A percentile compares a stretch with the other conserved stretches of the same genome.
Evolutionary conservation across 108 stramenopile genomes (phyloP).

Genomic region (Nitzschia inconspicua): DNA sequence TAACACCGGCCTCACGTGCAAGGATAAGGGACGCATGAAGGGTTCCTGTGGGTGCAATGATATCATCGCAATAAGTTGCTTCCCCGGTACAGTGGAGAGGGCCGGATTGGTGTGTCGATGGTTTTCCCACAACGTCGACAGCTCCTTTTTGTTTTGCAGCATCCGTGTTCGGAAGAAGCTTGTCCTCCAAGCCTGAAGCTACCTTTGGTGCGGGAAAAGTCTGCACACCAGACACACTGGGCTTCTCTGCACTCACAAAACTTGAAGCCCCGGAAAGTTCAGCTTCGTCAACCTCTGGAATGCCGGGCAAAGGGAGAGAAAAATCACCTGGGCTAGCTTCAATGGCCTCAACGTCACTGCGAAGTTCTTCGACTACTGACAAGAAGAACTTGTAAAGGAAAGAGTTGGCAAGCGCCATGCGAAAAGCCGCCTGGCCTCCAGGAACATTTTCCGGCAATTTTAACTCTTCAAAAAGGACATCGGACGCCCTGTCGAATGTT

Average conservation of each 20-base stretch:
- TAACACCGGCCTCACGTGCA: conserved; percentile 59
- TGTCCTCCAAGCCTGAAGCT: conserved; percentile 62
- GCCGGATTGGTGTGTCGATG: conserved; percentile 76
- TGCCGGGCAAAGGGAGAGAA: conserved; percentile 30
- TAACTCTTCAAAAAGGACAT: conserved; percentile 70
- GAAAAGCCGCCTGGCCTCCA: conserved; percentile 91
- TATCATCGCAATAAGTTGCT: conserved; percentile 89
- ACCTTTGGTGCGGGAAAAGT: conserved; percentile 72
- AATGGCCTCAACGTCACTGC: conserved; percentile 41
- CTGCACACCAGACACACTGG: conserved; percentile 72
- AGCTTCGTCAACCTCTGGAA: conserved; percentile 36
- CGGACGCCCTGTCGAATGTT: conserved; percentile 59
- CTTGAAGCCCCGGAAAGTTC: conserved; percentile 52
- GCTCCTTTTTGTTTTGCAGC: conserved; percentile 22
- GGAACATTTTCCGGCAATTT: conserved; percentile 76
- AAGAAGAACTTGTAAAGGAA: conserved; percentile 90
- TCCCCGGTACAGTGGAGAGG: conserved; percentile 91
- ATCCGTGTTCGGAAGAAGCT: conserved; percentile 27
- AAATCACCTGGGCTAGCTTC: conserved; percentile 12
- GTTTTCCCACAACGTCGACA: conserved; percentile 62
- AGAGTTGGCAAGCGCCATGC: conserved; percentile 81
- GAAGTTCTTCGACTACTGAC: conserved; percentile 49
- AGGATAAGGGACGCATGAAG: conserved; percentile 85
- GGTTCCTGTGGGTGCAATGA: conserved; percentile 71
- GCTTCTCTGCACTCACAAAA: conserved; percentile 81